Evolutionary conservation across 305 asterid genomes (phyloP), one percentile per base, ranked within the genome.

Genomic region (Salvia sclarea): DNA sequence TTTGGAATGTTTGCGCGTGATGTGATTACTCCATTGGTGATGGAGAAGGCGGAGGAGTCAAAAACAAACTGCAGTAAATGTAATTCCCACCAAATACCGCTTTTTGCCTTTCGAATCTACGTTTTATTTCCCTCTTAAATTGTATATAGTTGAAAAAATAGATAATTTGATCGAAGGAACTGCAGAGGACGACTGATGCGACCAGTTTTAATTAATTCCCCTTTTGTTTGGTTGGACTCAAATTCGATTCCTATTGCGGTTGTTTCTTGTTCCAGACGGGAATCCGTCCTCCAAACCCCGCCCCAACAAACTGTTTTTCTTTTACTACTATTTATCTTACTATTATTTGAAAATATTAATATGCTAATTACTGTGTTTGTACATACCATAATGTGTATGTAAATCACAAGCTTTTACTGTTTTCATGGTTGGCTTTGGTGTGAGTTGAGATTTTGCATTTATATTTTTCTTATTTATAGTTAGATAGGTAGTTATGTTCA

Each of bases 1-100:
- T n/a, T 48, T 3, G 49, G 60, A 18, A 52, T 16, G 8, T 16
- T 3, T 30, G 74, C 44, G 58, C 28, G 68, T 14, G 37, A 9
- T 64, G 68, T 7, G 54, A 66, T 60, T 38, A 59, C 52, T 61
- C 30, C 77, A 62, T 72, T 61, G 71, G 77, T 25, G 70, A 55
- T 28, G 61, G 60, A 50, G 56, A 21, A 13, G 59, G 25, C 18
- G 57, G 28, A 41, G 25, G 22, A 25, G 52, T 59, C 41, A 33
- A 28, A 35, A 45, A 11, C 25, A 20, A 47, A 59, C 35, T 33
- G 22, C 37, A 54, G 64, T 52, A 22, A 52, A 17, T 73, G 64
- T 52, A 22, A 52, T 28, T 73, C 20, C 16, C 14, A 38, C 57
- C 44, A 22, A 37, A 1, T 20, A 13, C 40, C 25, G 18, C 24